Percentiles rank a stretch among this genome's conserved stretches.
phyloP scores from a whole-genome alignment of 2,329 filamentous ascomycete genomes.

The Ophiostoma populinum region DNA sequence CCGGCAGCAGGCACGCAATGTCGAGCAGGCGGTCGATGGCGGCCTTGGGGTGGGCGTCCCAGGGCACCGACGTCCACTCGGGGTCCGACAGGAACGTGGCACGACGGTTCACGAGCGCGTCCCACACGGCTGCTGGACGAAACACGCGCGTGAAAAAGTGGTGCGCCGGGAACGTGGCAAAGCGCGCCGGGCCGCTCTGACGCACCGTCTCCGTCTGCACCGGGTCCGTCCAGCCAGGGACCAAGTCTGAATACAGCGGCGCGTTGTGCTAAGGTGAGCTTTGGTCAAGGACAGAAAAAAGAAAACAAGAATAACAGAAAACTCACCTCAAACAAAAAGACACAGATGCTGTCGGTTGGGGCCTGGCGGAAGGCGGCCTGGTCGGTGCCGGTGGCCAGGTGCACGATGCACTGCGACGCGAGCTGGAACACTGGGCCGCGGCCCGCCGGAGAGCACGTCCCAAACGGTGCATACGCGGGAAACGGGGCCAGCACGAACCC shows the following conservation, averaged over 20 bases:
- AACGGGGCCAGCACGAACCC: conserved; percentile 21
- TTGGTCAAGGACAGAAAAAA: background rate
- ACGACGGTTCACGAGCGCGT: conserved; percentile 31
- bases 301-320: background rate
- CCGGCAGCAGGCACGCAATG: conserved; percentile 28
- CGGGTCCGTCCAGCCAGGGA: conserved; percentile 21
- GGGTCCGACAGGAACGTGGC: conserved; percentile 31
- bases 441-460: conserved; percentile 19
- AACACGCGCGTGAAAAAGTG: conserved; percentile 41
- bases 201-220: conserved; percentile 21
- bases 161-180: conserved; percentile 34
- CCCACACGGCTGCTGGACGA: conserved; percentile 28
- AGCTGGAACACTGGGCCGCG: conserved; percentile 22
- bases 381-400: conserved; percentile 19
- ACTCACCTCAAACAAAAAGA: conserved; percentile 37
- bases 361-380: conserved; percentile 13
- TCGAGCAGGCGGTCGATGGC: conserved; percentile 35
- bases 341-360: conserved; percentile 24
- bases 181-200: conserved; percentile 27
- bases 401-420: conserved; percentile 26
- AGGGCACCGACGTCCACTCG: conserved; percentile 35
- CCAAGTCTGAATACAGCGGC: conserved; percentile 18
- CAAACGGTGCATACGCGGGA: conserved; percentile 21
- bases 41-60: conserved; percentile 33
- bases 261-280: conserved; percentile 25